These are phyloP conservation scores for Acanthamoeba rhysodes DNA, from an alignment of 208 protist genomes.

Conservation along the genomic window DNA sequence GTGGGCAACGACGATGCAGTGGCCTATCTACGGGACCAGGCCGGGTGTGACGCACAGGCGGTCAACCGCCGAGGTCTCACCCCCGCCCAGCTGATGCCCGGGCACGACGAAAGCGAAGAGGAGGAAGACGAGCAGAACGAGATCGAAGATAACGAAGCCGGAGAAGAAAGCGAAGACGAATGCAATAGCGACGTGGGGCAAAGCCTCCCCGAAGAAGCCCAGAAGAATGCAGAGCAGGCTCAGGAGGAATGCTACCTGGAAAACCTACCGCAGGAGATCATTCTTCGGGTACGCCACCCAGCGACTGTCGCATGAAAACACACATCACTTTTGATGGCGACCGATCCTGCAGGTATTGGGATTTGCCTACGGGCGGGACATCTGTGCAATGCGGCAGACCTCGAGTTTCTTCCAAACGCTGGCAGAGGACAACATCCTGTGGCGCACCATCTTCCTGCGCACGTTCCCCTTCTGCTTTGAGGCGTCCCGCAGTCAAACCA, in stretches of 20 bases:
- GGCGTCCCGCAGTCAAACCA: neutral
- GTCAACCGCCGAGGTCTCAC: neutral
- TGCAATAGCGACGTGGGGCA: neutral
- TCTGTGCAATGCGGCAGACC: neutral
- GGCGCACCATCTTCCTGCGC: slow-evolving; percentile 13
- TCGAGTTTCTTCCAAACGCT: neutral
- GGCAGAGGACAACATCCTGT: neutral
- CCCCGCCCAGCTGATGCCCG: neutral
- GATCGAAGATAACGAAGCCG: neutral
- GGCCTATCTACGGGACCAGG: neutral
- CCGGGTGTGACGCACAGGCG: neutral
- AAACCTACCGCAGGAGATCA: neutral
- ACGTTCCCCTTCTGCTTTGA: slow-evolving; percentile 28
- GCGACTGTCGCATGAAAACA: neutral
- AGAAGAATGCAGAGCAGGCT: neutral
- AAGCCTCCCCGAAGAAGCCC: neutral
- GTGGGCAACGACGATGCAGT: neutral
- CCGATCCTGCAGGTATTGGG: neutral
- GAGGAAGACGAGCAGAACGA: neutral
- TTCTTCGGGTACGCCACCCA: neutral
- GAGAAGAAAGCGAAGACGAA: neutral
- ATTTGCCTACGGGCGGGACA: neutral
- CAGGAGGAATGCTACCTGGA: neutral
- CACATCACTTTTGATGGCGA: neutral
- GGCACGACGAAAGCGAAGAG: neutral